Evolutionary conservation across 2,329 filamentous ascomycete genomes (phyloP).

Genomic region (Alternaria gaisen): DNA sequence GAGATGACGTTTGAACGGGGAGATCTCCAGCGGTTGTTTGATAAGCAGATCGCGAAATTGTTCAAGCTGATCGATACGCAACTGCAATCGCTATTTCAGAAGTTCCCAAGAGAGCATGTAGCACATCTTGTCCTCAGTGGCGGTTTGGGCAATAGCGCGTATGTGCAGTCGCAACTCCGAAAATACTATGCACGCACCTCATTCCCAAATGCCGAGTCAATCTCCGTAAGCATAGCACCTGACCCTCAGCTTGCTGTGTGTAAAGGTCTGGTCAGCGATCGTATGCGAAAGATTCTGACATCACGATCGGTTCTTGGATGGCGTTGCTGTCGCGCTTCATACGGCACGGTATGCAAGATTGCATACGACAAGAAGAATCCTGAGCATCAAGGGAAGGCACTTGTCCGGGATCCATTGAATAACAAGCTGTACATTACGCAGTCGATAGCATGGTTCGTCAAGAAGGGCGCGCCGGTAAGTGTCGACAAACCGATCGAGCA

Average conservation of each 20-base stretch:
- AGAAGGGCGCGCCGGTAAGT: slow-evolving; percentile 44
- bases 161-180: slow-evolving; percentile 50
- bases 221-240: slow-evolving; percentile 49
- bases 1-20: slow-evolving; percentile 47
- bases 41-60: slow-evolving; percentile 48
- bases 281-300: slow-evolving; percentile 59
- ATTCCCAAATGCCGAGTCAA: slow-evolving; percentile 33
- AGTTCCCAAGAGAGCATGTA: slow-evolving; percentile 41
- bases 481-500: slow-evolving; percentile 47
- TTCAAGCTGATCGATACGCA: slow-evolving; percentile 49
- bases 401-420: slow-evolving; percentile 43
- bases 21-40: slow-evolving; percentile 47
- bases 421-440: slow-evolving; percentile 49
- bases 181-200: slow-evolving; percentile 42
- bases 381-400: slow-evolving; percentile 35
- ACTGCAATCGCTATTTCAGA: slow-evolving; percentile 39
- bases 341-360: slow-evolving; percentile 51
- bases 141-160: slow-evolving; percentile 54
- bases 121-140: slow-evolving; percentile 54
- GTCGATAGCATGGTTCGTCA: slow-evolving; percentile 52
- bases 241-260: slow-evolving; percentile 66
- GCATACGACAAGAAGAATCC: slow-evolving; percentile 48
- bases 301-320: slow-evolving; percentile 55
- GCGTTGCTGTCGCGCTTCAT: slow-evolving; percentile 50
- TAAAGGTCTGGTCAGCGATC: slow-evolving; percentile 62